Percentiles rank a stretch among this genome's conserved stretches.
These are phyloP conservation scores for Neopestalotiopsis sp. DNA, from an alignment of 2,329 filamentous ascomycete genomes.

Conservation along the genomic window DNA sequence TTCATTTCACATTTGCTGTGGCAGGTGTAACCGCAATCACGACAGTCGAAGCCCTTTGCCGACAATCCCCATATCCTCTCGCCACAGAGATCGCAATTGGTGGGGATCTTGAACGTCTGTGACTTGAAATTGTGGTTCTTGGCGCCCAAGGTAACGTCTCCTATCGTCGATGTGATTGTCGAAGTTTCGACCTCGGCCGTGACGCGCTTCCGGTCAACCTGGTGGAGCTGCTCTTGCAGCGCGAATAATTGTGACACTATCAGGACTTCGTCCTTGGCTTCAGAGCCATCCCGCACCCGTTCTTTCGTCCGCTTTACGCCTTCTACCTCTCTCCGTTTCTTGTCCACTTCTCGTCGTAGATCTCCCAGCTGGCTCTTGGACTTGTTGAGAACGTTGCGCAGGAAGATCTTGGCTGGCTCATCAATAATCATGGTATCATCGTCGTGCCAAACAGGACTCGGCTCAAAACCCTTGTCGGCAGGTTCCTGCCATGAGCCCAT, in stretches of 20 bases:
- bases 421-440: constrained; percentile 86
- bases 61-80: constrained; percentile 97
- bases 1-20: constrained; percentile 99
- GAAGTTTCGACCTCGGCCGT: constrained; percentile 92
- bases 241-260: constrained; percentile 83
- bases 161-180: constrained; percentile 88
- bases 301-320: constrained; percentile 74
- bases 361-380: constrained; percentile 85
- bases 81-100: constrained; percentile 95
- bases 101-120: constrained; percentile 99
- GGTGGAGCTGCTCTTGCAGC: constrained; percentile 83
- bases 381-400: constrained; percentile 90
- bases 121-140: constrained; percentile 97
- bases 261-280: constrained; percentile 87
- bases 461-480: constrained; percentile 83
- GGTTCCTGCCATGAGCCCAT: constrained; percentile 83
- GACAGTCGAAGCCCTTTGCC: constrained; percentile 94
- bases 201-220: constrained; percentile 80
- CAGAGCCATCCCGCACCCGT: constrained; percentile 78
- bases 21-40: constrained; percentile 96
- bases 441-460: constrained; percentile 96
- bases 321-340: constrained; percentile 86
- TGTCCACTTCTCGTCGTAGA: constrained; percentile 81
- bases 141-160: constrained; percentile 89
- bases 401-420: constrained; percentile 84